Evolutionary conservation across 768 basidiomycete species (phyloP).

Genomic region (Kwoniella sp.): DNA sequence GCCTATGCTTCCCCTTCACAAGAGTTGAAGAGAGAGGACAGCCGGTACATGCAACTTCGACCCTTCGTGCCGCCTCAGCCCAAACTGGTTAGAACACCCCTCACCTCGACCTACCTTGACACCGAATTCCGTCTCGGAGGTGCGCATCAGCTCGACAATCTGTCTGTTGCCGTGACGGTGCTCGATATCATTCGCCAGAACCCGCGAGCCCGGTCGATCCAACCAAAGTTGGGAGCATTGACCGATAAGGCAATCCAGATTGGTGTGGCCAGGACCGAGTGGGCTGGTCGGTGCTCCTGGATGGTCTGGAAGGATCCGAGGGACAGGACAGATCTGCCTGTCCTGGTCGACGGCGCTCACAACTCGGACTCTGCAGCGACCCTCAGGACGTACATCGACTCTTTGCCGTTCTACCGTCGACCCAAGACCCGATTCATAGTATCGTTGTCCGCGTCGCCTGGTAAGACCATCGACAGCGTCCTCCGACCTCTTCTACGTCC

Average conservation of each 20-base stretch:
- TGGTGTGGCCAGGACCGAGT: constrained; percentile 62
- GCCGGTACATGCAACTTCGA: neutral
- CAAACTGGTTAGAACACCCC: constrained; percentile 12
- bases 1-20: constrained; percentile 7
- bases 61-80: constrained; percentile 15
- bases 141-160: constrained; percentile 76
- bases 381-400: constrained; percentile 63
- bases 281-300: constrained; percentile 82
- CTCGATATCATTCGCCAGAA: constrained; percentile 59
- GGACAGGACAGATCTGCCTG: constrained; percentile 44
- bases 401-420: constrained; percentile 48
- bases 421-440: constrained; percentile 64
- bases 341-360: constrained; percentile 91
- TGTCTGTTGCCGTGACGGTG: constrained; percentile 64
- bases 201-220: constrained; percentile 40
- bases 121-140: constrained; percentile 64
- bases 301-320: constrained; percentile 12
- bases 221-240: constrained; percentile 49
- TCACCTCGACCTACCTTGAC: constrained; percentile 6
- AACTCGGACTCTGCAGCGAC: constrained; percentile 72
- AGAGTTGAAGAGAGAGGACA: neutral
- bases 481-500: constrained; percentile 63
- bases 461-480: constrained; percentile 71
- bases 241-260: constrained; percentile 55
- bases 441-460: constrained; percentile 77